These are phyloP conservation scores for Hemileia vastatrix DNA, from an alignment of 1,284 basidiomycete species.

Conservation along the genomic window DNA sequence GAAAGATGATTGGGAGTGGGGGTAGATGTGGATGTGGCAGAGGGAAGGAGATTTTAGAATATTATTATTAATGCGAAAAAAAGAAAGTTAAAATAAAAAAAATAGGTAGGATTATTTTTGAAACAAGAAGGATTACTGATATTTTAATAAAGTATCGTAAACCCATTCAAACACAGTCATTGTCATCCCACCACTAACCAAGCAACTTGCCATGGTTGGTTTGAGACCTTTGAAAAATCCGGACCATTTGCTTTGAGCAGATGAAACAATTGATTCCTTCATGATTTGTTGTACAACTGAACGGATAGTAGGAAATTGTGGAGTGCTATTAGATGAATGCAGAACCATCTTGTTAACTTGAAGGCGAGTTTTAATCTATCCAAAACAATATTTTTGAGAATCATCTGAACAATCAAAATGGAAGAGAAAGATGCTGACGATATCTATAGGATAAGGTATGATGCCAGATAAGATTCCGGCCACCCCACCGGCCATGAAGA, in stretches of 20 bases:
- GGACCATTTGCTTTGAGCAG: conserved; percentile 25
- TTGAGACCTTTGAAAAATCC: conserved; percentile 30
- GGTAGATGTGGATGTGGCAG: no score
- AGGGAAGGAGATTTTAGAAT: no score
- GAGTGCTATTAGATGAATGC: conserved; percentile 4
- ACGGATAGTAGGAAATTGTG: neutral
- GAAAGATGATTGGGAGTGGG: no score
- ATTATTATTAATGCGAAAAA: no score
- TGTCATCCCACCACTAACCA: conserved; percentile 35
- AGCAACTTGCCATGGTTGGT: conserved; percentile 32
- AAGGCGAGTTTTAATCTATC: conserved; percentile 19
- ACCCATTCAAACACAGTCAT: conserved; percentile 30
- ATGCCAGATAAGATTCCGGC: conserved; percentile 34
- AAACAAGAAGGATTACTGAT: no score
- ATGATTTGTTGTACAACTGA: neutral
- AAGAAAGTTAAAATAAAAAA: no score
- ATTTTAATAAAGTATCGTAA: no score
- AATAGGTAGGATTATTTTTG: no score
- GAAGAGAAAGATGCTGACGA: neutral
- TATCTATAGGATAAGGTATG: conserved; percentile 35
- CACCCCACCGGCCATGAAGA: conserved; percentile 30
- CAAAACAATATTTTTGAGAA: neutral
- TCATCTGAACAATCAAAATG: neutral
- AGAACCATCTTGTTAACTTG: conserved; percentile 16
- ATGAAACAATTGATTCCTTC: conserved; percentile 9